These are phyloP conservation scores for Salicornia ramosissima DNA, from an alignment of 148 eudicot species.

Conservation along the genomic window DNA sequence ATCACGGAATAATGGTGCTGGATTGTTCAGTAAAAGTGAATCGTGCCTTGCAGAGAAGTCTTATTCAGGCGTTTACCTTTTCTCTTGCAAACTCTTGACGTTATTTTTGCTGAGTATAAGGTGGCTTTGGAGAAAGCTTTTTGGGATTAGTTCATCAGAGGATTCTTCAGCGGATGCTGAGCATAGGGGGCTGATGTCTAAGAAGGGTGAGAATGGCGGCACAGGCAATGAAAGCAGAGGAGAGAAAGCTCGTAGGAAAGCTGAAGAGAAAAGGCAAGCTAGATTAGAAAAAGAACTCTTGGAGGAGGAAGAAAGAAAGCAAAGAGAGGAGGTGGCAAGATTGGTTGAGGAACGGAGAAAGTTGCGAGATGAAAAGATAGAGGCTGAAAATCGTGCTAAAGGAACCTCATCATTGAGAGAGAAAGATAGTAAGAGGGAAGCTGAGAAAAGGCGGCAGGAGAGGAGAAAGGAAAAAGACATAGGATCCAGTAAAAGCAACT, in stretches of 20 bases:
- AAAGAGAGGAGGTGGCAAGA: constrained; percentile 93
- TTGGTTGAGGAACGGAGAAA: constrained; percentile 90
- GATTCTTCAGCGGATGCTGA: constrained; percentile 57
- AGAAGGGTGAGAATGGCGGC: constrained; percentile 64
- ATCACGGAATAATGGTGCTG: constrained; percentile 45
- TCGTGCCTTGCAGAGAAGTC: constrained; percentile 68
- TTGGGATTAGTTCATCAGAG: constrained; percentile 63
- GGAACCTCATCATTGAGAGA: constrained; percentile 50
- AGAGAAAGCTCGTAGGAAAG: constrained; percentile 96
- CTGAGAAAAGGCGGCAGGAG: constrained; percentile 73
- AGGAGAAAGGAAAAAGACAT: constrained; percentile 79
- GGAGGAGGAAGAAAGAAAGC: constrained; percentile 97
- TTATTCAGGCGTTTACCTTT: constrained; percentile 48
- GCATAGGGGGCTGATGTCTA: constrained; percentile 42
- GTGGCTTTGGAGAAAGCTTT: constrained; percentile 79
- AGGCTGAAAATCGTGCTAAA: constrained; percentile 69
- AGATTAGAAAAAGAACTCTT: constrained; percentile 83
- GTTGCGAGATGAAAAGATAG: constrained; percentile 76
- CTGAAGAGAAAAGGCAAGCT: constrained; percentile 97
- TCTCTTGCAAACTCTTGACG: constrained; percentile 45
- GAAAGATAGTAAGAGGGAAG: constrained; percentile 65
- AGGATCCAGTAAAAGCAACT: constrained; percentile 90
- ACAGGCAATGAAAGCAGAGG: constrained; percentile 71
- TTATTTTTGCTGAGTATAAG: constrained; percentile 46
- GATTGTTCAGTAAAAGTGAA: constrained; percentile 42